Percentiles rank a stretch among this genome's conserved stretches.
Evolutionary conservation across 345 rosid species (phyloP).

Genomic region (Cardamine resedifolia): DNA sequence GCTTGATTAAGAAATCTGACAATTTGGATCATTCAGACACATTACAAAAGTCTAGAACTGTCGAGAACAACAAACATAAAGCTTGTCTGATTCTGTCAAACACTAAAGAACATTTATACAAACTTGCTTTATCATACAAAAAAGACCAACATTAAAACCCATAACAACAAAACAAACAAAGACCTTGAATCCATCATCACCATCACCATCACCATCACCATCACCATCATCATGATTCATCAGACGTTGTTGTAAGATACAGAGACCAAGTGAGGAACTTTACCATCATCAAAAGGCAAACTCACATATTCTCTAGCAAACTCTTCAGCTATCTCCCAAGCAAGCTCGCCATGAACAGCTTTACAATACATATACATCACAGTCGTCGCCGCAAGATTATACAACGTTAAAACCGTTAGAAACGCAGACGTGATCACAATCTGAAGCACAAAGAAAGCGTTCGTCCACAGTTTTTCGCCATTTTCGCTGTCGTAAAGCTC

Average conservation of each 20-base stretch:
- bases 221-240: conserved; percentile 2
- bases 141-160: not conserved
- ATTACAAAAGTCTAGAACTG: conserved; percentile 1
- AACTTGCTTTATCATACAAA: conserved; percentile 29
- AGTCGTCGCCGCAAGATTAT: conserved; percentile 48
- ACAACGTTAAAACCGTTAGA: conserved; percentile 38
- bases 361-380: conserved; percentile 72
- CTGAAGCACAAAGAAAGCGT: conserved; percentile 43
- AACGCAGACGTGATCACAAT: conserved; percentile 49
- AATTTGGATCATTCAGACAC: not conserved
- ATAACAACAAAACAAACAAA: not conserved
- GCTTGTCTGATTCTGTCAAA: not conserved
- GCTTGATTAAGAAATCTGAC: not conserved
- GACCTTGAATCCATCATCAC: not conserved
- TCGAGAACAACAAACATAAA: conserved; percentile 16
- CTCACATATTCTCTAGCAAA: conserved; percentile 59
- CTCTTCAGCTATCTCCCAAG: conserved; percentile 69
- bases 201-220: not conserved
- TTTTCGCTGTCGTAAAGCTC: conserved; percentile 18
- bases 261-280: conserved; percentile 68
- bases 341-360: conserved; percentile 71
- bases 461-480: conserved; percentile 40
- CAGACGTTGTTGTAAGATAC: conserved; percentile 30
- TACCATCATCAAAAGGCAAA: conserved; percentile 72
- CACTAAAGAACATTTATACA: conserved; percentile 2